Conservation (phyloP, 305 asterid genomes). For the Euphrasia arctica region DNA sequence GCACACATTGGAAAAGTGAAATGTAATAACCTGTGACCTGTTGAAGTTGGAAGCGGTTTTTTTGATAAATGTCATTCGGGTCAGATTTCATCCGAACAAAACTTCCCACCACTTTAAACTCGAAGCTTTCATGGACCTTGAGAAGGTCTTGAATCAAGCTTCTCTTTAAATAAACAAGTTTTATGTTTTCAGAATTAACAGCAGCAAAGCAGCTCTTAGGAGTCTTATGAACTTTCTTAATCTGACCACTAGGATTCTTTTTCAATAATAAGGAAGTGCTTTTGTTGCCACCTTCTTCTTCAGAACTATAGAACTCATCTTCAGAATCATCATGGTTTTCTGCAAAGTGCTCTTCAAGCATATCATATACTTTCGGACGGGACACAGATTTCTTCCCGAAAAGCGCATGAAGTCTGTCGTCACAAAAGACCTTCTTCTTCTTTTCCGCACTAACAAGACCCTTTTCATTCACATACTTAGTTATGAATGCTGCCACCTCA, state of each 20-base stretch:
- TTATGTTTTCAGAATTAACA: constrained; percentile 64
- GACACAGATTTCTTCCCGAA: constrained; percentile 58
- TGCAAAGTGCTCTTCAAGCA: constrained; percentile 78
- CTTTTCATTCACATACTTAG: constrained; percentile 53
- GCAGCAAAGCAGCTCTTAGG: constrained; percentile 84
- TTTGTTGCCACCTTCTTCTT: constrained; percentile 40
- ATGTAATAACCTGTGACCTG: constrained; percentile 60
- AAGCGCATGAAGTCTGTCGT: constrained; percentile 56
- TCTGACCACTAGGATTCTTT: constrained; percentile 24
- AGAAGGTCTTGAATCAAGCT: constrained; percentile 68
- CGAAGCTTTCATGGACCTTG: constrained; percentile 53
- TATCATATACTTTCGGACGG: constrained; percentile 48
- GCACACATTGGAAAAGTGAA: constrained; percentile 14
- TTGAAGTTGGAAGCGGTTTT: constrained; percentile 74
- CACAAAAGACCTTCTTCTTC: constrained; percentile 77
- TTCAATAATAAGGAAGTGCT: constrained; percentile 30
- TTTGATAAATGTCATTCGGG: constrained; percentile 70
- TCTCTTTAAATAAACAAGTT: constrained; percentile 69
- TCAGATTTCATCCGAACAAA: constrained; percentile 82
- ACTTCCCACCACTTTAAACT: constrained; percentile 67
- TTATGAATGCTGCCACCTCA: constrained; percentile 53
- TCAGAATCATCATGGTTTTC: constrained; percentile 70
- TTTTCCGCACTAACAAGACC: constrained; percentile 51
- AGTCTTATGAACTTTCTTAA: constrained; percentile 41
- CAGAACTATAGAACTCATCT: constrained; percentile 56